Conservation (phyloP, 371 early-diverging fungal genomes). For the Thermomucor indicae-seudaticae region DNA sequence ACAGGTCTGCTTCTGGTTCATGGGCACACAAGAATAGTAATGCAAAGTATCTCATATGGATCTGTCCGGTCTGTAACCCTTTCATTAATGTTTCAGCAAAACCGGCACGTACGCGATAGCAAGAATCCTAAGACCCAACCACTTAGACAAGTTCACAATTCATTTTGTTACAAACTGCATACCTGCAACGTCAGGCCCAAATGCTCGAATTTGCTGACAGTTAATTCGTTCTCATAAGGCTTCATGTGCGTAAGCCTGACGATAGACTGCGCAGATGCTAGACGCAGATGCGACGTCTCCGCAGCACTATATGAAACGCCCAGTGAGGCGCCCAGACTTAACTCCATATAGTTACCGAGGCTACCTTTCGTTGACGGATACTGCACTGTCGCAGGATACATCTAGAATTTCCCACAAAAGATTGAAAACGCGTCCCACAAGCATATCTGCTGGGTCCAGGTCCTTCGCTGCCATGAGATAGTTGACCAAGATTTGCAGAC, state of each 20-base stretch:
- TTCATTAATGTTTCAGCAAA: conserved; percentile 72
- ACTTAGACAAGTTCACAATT: not conserved
- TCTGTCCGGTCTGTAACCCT: conserved; percentile 50
- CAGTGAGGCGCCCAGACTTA: not conserved
- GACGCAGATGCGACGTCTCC: conserved; percentile 44
- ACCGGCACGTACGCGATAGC: conserved; percentile 76
- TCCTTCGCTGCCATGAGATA: conserved; percentile 19
- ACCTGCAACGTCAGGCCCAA: conserved; percentile 62
- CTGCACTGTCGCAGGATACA: conserved; percentile 21
- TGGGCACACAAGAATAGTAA: conserved; percentile 78
- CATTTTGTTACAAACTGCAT: conserved; percentile 1
- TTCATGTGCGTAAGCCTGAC: conserved; percentile 60
- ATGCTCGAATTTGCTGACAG: conserved; percentile 48
- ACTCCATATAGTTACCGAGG: no score
- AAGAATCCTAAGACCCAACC: conserved; percentile 62
- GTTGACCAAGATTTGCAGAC: conserved; percentile 26
- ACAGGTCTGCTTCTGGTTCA: conserved; percentile 75
- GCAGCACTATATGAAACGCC: conserved; percentile 20
- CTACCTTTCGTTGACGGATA: conserved; percentile 19
- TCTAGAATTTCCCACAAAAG: conserved; percentile 27
- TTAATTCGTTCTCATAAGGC: conserved; percentile 49
- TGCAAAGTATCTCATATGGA: conserved; percentile 70
- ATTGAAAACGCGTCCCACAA: conserved; percentile 14
- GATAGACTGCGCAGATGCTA: conserved; percentile 63
- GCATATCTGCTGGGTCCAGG: conserved; percentile 7